Percentiles rank a stretch among this genome's conserved stretches.
phyloP scores from a whole-genome alignment of 2,329 filamentous ascomycete species.

The Cordyceps pruinosa region DNA sequence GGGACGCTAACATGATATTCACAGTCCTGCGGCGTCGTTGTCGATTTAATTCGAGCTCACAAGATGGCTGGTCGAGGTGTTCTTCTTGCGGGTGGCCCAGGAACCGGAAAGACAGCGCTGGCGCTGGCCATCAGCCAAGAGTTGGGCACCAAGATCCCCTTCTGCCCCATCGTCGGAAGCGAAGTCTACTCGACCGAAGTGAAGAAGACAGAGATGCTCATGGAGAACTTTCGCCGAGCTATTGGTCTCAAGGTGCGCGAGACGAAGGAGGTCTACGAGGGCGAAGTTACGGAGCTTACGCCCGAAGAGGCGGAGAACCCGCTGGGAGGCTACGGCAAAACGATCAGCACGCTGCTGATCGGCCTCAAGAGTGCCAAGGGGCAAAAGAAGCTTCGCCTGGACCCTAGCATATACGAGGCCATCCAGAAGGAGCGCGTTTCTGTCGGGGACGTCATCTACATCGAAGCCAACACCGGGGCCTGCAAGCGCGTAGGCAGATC shows the following conservation, averaged over 20 bases:
- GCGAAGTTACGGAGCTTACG: constrained; percentile 94
- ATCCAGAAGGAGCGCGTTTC: constrained; percentile 97
- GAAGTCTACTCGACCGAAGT: constrained; percentile 97
- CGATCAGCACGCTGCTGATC: constrained; percentile 91
- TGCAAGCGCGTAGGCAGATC: constrained; percentile 95
- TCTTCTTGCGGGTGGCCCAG: constrained; percentile 85
- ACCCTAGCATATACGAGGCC: constrained; percentile 97
- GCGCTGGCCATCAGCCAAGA: constrained; percentile 95
- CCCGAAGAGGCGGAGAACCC: constrained; percentile 98
- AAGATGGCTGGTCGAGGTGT: constrained; percentile 97
- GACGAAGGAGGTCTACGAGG: constrained; percentile 98
- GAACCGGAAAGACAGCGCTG: constrained; percentile 94
- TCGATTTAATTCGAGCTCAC: constrained; percentile 90
- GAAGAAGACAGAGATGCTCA: constrained; percentile 98
- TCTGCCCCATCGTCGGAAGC: constrained; percentile 95
- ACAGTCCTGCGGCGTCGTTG: constrained; percentile 88
- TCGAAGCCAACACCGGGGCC: constrained; percentile 96
- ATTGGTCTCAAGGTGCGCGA: constrained; percentile 96
- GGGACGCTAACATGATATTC: background rate
- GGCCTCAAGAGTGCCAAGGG: constrained; percentile 92
- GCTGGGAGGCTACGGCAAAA: constrained; percentile 92
- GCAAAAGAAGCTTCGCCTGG: constrained; percentile 93
- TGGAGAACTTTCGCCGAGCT: constrained; percentile 97
- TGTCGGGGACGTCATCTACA: constrained; percentile 96
- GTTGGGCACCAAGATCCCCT: constrained; percentile 94